phyloP scores from a whole-genome alignment of 768 basidiomycete genomes.

The Calocera cornea region DNA sequence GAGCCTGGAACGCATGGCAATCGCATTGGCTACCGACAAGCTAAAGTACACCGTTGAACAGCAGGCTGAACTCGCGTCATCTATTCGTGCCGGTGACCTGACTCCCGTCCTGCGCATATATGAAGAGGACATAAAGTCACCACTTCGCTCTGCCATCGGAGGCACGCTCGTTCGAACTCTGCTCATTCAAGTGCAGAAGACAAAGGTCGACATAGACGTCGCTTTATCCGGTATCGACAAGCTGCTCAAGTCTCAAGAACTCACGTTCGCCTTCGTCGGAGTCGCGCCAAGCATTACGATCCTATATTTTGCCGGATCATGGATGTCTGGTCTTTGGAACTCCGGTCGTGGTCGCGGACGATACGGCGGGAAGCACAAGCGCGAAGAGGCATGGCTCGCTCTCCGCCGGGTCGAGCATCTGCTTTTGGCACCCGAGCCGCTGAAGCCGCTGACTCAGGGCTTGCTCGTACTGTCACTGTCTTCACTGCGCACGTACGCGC shows the following conservation, averaged over 20 bases:
- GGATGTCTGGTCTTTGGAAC: conserved; percentile 36
- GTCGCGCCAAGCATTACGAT: conserved; percentile 80
- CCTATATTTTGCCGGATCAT: conserved; percentile 52
- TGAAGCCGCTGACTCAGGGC: conserved; percentile 53
- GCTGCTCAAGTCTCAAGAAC: conserved; percentile 81
- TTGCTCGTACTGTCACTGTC: conserved; percentile 58
- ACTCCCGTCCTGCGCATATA: conserved; percentile 77
- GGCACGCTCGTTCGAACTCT: conserved; percentile 73
- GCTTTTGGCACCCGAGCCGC: conserved; percentile 7
- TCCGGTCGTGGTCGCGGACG: conserved; percentile 36
- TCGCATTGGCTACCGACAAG: conserved; percentile 71
- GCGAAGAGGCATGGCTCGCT: conserved; percentile 50
- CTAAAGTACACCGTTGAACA: conserved; percentile 50
- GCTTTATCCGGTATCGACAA: conserved; percentile 85
- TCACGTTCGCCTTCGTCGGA: conserved; percentile 94
- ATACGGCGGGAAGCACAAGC: conserved; percentile 44
- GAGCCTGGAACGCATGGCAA: conserved; percentile 88
- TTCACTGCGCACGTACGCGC: conserved; percentile 51
- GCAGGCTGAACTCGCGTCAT: conserved; percentile 47
- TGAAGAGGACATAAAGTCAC: conserved; percentile 83
- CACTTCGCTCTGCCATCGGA: conserved; percentile 61
- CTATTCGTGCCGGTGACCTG: conserved; percentile 67
- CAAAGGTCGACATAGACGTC: conserved; percentile 90
- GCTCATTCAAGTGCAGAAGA: conserved; percentile 89
- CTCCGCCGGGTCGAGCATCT: conserved; percentile 39